These are phyloP conservation scores for Chlorella sp. DNA, from an alignment of 139 green algal genomes.

Conservation along the genomic window DNA sequence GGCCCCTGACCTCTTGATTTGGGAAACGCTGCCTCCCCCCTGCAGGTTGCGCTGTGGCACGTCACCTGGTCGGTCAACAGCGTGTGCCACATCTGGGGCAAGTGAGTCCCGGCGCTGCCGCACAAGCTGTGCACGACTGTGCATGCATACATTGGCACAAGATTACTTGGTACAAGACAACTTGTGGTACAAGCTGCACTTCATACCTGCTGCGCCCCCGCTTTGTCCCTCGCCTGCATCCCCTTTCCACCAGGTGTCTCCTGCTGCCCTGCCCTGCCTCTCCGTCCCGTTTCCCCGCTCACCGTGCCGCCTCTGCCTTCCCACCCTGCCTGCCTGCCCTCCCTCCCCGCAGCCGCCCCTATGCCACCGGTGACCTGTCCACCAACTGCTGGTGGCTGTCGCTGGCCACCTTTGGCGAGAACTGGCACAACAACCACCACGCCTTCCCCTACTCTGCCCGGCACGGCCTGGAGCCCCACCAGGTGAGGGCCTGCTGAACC, in stretches of 20 bases:
- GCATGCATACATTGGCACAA: too few relatives aligned
- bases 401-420: constrained; percentile 86
- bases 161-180: too few relatives aligned
- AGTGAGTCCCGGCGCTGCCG: too few relatives aligned
- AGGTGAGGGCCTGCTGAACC: constrained; percentile 36
- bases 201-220: too few relatives aligned
- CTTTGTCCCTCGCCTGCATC: too few relatives aligned
- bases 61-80: constrained; percentile 99
- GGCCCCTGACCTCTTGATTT: not conserved
- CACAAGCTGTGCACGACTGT: too few relatives aligned
- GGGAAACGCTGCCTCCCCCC: not conserved
- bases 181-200: too few relatives aligned
- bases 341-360: constrained; percentile 67
- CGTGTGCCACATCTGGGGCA: constrained; percentile 92
- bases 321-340: too few relatives aligned
- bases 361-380: constrained; percentile 91
- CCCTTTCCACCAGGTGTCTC: too few relatives aligned
- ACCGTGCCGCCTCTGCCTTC: too few relatives aligned
- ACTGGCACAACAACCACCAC: constrained; percentile 96
- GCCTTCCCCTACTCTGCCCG: constrained; percentile 84
- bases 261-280: too few relatives aligned
- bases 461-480: constrained; percentile 89
- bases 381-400: constrained; percentile 77
- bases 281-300: too few relatives aligned
- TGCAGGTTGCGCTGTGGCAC: constrained; percentile 91